phyloP scores from a whole-genome alignment of 2,329 filamentous ascomycete species.

The Torrubiella hemipterigena region DNA sequence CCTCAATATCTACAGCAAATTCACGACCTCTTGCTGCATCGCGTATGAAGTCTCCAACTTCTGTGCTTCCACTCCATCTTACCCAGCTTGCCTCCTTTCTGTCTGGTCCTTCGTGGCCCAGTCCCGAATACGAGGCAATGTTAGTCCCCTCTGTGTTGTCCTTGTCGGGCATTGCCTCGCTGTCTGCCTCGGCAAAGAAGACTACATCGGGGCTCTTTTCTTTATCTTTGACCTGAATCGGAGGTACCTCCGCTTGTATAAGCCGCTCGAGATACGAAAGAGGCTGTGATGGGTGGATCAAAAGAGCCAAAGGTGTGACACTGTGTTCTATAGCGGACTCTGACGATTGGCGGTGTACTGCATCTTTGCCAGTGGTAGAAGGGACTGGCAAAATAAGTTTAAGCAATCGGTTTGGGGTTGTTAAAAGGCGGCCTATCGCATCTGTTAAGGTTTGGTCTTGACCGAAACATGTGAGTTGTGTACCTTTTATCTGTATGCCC shows the following conservation, averaged over 20 bases:
- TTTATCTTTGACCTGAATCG: constrained; percentile 49
- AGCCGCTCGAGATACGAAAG: constrained; percentile 81
- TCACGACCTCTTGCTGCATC: constrained; percentile 77
- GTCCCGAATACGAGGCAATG: constrained; percentile 60
- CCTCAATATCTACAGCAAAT: constrained; percentile 75
- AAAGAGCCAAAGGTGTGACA: constrained; percentile 62
- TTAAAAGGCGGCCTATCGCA: constrained; percentile 70
- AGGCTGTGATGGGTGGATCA: constrained; percentile 83
- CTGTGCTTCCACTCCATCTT: constrained; percentile 77
- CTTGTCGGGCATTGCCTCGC: constrained; percentile 32
- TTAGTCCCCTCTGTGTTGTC: constrained; percentile 23
- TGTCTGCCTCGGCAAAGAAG: constrained; percentile 68
- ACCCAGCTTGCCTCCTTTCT: constrained; percentile 49
- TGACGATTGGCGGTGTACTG: constrained; percentile 27
- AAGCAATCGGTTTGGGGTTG: constrained; percentile 67
- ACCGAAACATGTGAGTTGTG: no score
- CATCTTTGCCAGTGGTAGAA: constrained; percentile 25
- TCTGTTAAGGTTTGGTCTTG: no score
- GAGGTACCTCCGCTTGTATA: constrained; percentile 77
- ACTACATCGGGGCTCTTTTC: constrained; percentile 62
- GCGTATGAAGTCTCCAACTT: constrained; percentile 88
- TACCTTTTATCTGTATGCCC: no score
- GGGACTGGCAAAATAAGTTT: constrained; percentile 69
- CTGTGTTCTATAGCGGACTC: constrained; percentile 18
- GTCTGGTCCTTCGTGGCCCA: constrained; percentile 47